A percentile compares a stretch with the other conserved stretches of the same genome.
Conservation (phyloP, 2,329 filamentous ascomycete species). For the Zasmidium cellare region DNA sequence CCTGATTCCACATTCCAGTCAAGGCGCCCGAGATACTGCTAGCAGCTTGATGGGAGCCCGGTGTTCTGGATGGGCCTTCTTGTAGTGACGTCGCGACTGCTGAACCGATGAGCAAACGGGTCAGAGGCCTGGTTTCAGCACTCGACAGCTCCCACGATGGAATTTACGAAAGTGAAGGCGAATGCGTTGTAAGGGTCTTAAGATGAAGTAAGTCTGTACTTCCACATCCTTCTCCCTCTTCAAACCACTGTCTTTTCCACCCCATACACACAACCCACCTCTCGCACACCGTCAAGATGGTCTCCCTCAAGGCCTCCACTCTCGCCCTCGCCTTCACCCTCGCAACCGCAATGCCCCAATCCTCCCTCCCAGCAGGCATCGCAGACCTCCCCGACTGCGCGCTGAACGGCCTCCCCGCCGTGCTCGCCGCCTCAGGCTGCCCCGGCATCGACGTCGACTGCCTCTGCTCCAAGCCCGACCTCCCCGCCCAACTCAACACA, state of each 20-base stretch:
- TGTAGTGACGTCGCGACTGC: background rate
- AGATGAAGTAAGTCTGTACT: constrained; percentile 1
- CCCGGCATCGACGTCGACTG: constrained; percentile 12
- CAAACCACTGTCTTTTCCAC: background rate
- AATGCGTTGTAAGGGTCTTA: background rate
- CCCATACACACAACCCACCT: background rate
- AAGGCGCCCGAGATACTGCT: background rate
- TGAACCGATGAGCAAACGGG: background rate
- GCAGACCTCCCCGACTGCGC: constrained; percentile 20
- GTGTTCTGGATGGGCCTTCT: background rate
- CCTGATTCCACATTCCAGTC: background rate
- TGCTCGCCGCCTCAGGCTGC: constrained; percentile 17
- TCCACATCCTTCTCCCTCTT: background rate
- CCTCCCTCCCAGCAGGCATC: background rate
- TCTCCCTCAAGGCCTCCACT: constrained; percentile 7
- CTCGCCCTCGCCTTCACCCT: constrained; percentile 7
- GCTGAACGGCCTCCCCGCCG: constrained; percentile 10
- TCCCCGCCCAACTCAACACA: constrained; percentile 8
- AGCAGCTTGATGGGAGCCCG: background rate
- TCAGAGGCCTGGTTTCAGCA: background rate
- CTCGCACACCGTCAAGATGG: constrained; percentile 1
- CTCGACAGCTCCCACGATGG: constrained; percentile 4
- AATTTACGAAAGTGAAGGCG: constrained; percentile 10
- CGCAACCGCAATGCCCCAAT: constrained; percentile 11
- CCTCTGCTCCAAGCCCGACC: constrained; percentile 17